Percentiles rank a stretch among this genome's conserved stretches.
phyloP scores from a whole-genome alignment of 2,329 filamentous ascomycete genomes.

The Camptophora hylomeconis region DNA sequence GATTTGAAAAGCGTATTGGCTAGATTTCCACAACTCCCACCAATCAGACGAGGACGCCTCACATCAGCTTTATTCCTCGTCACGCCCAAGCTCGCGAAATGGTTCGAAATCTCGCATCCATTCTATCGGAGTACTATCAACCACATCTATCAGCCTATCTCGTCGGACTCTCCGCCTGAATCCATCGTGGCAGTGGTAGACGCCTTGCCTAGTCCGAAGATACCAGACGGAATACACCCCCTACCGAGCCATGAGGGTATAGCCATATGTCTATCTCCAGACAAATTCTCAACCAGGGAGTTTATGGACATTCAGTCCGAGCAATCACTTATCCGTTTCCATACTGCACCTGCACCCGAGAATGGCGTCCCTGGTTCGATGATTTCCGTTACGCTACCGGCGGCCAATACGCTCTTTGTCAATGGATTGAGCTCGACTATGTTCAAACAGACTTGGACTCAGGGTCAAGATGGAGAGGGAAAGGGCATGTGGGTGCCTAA shows the following conservation, averaged over 20 bases:
- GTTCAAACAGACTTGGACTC: constrained; percentile 9
- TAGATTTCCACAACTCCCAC: not conserved
- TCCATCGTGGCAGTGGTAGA: constrained; percentile 12
- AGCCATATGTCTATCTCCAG: constrained; percentile 11
- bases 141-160: not conserved
- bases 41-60: not conserved
- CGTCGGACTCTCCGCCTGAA: not conserved
- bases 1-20: constrained; percentile 1
- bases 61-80: constrained; percentile 2
- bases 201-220: constrained; percentile 8
- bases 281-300: no score
- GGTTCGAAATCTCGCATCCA: not conserved
- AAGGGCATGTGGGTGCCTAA: constrained; percentile 4
- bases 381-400: constrained; percentile 6
- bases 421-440: constrained; percentile 13
- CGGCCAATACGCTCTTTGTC: constrained; percentile 17
- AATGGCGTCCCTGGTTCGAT: not conserved
- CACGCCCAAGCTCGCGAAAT: constrained; percentile 2
- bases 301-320: constrained; percentile 2
- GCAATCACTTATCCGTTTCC: constrained; percentile 1
- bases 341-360: not conserved
- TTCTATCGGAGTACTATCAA: constrained; percentile 1
- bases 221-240: not conserved
- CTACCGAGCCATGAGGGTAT: constrained; percentile 8
- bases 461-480: constrained; percentile 2